Evolutionary conservation across 2,329 filamentous ascomycete genomes (phyloP), one percentile per base, ranked within the genome.

Genomic region (Erysiphe pisi): DNA sequence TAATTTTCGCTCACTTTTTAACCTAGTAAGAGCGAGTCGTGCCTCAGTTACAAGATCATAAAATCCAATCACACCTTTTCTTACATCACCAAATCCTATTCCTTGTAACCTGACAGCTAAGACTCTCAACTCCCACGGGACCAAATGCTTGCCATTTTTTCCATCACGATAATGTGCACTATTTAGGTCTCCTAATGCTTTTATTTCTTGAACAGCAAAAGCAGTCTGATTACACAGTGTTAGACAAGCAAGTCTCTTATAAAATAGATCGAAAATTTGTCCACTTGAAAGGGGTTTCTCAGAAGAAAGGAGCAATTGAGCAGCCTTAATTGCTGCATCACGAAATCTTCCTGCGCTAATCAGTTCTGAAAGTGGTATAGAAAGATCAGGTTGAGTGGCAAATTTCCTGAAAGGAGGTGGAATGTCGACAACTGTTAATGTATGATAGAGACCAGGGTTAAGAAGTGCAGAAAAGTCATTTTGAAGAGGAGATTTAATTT

Each of bases 41-140:
- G 92, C 93, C 82, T 97, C 93, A 12, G 91, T 84, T 0, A 90
- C 93, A 1, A 98, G 86, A 79, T 97, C 93, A 82, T 97, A 97
- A 82, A 97, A 93, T 68, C 91, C 92, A 86, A 95, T 94, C 77
- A 99, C 90, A 4, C 92, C 91, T 78, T 94, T 87, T 6, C 94
- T 87, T 75, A 90, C 88, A 83, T 99, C 95, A 4, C 90, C 90
- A 79, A 95, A 96, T 0, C 93, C 93, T 70, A 97, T 87, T 0
- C 92, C 93, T 80, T 97, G 93, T 28, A 98, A 86, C 0, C 94
- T 88, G 12, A 97, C 91, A 9, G 91, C 90, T 22, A 98, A 86
- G 2, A 97, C 87, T 9, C 95, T 89, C 76, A 99, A 86, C 63
- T 91, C 87, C 94, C 95, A 99, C 0, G 94, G 94, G 0, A 94